Evolutionary conservation across 1,139 yeast genomes (phyloP).

Genomic region (Lodderomyces parapsilosis): DNA sequence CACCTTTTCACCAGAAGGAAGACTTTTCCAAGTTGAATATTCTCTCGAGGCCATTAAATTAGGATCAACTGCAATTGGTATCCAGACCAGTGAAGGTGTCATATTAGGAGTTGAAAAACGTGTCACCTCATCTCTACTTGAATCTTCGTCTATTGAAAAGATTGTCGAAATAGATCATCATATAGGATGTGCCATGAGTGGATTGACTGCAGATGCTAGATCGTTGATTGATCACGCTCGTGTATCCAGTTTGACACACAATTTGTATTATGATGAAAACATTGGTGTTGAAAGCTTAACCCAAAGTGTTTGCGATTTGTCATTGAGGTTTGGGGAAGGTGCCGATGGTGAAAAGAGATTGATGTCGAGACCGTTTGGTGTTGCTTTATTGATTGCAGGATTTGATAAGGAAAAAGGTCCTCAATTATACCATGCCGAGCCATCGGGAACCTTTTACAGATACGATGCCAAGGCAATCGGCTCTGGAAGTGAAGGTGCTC

Average conservation of each 20-base stretch:
- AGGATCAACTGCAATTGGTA: constrained; percentile 98
- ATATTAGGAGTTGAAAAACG: constrained; percentile 96
- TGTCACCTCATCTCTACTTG: constrained; percentile 89
- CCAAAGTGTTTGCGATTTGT: constrained; percentile 95
- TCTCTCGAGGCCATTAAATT: constrained; percentile 95
- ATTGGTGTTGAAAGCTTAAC: constrained; percentile 92
- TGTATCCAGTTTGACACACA: constrained; percentile 85
- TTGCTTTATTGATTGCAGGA: constrained; percentile 94
- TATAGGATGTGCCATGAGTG: constrained; percentile 98
- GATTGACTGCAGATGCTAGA: constrained; percentile 97
- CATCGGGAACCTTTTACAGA: constrained; percentile 95
- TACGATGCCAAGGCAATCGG: constrained; percentile 99
- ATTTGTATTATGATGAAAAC: constrained; percentile 87
- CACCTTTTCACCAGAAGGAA: constrained; percentile 98
- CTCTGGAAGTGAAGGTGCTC: constrained; percentile 98
- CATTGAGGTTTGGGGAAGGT: constrained; percentile 96
- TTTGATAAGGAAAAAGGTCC: constrained; percentile 91
- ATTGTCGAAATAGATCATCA: constrained; percentile 93
- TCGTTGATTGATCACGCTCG: constrained; percentile 99
- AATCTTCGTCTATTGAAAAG: constrained; percentile 91
- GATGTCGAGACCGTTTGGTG: constrained; percentile 99
- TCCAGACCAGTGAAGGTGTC: constrained; percentile 95
- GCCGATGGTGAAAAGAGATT: constrained; percentile 95
- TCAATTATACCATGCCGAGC: constrained; percentile 97
- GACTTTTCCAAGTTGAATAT: constrained; percentile 97